Evolutionary conservation across 768 basidiomycete genomes (phyloP), one percentile per base, ranked within the genome.

Genomic region (Lactarius pseudohatsudake): DNA sequence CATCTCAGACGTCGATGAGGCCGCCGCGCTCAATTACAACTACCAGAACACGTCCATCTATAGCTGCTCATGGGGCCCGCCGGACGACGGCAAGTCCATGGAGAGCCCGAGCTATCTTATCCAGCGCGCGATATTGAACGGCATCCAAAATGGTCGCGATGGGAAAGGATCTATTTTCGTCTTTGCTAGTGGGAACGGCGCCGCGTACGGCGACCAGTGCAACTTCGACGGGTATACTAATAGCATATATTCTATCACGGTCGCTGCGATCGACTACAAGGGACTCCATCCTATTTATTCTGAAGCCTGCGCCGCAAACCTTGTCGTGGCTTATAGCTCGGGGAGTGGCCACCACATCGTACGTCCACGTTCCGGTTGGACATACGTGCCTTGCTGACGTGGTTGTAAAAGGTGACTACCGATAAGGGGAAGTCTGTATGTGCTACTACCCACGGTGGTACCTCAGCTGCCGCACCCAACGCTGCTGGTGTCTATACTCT

Each of bases 141-240:
- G 97, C 22, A 86, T 98, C 45, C 89, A 91, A 76, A 89, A 91
- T 40, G 97, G 97, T 2, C 86, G 97, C 55, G 83, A 78, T 32
- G 94, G 95, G 28, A 94, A 92, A 73, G 97, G 97, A 1, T 94
- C 91, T 38, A 82, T 99, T 67, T 98, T 91, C 70, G 97, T 99
- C 32, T 99, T 98, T 73, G 97, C 97, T 4, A 95, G 93, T 62
- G 97, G 97, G 0, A 99, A 99, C 74, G 97, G 97, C 9, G 97
- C 94, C 36, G 84, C 84, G 9, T 83, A 84, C 62, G 93, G 91
- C 20, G 97, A 99, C 74, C 96, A 98, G 76, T 99, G 97, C 81
- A 99, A 99, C 76, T 98, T 99, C 74, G 96, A 98, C 71, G 97
- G 97, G 8, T 99, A 99, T 76, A 99, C 97, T 15, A 99, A 99